A percentile compares a stretch with the other conserved stretches of the same genome.
Evolutionary conservation across 768 basidiomycete genomes (phyloP).

Genomic region (Gloeostereum incarnatum): DNA sequence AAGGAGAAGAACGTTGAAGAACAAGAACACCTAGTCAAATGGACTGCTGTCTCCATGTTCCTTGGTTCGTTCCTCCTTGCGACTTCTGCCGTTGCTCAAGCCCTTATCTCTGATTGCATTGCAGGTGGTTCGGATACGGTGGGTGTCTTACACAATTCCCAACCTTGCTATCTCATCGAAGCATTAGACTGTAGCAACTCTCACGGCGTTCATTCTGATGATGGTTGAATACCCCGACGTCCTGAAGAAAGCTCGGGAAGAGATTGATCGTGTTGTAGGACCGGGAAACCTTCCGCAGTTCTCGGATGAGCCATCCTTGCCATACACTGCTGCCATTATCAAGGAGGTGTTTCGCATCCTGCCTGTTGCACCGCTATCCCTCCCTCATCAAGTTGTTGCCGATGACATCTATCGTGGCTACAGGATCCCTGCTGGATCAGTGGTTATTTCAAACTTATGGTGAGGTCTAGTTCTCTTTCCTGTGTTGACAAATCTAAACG

Average conservation of each 20-base stretch:
- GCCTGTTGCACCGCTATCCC: slow-evolving; percentile 3
- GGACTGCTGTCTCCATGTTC: slow-evolving; percentile 14
- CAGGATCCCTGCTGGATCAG: background rate
- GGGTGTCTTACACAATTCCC: no score
- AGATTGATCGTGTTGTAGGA: slow-evolving; percentile 16
- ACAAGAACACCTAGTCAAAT: slow-evolving; percentile 16
- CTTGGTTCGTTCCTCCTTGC: slow-evolving; percentile 10
- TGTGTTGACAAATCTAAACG: background rate
- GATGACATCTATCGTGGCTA: background rate
- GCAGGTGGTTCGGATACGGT: no score
- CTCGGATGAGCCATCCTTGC: slow-evolving; percentile 14
- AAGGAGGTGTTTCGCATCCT: slow-evolving; percentile 9
- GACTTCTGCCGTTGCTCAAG: no score
- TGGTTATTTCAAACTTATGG: background rate
- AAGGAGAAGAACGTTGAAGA: slow-evolving; percentile 8
- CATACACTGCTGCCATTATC: slow-evolving; percentile 20
- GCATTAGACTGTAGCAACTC: background rate
- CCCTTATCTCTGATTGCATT: no score
- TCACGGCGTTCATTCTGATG: slow-evolving; percentile 1
- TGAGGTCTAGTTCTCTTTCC: background rate
- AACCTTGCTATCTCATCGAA: no score
- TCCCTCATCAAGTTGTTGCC: background rate
- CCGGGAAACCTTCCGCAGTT: slow-evolving; percentile 15
- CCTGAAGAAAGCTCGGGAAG: slow-evolving; percentile 2
- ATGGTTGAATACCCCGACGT: slow-evolving; percentile 1